Percentiles rank a stretch among this genome's conserved stretches.
Evolutionary conservation across 306 rosid genomes (phyloP).

Genomic region (Amphicarpaea edgeworthii): DNA sequence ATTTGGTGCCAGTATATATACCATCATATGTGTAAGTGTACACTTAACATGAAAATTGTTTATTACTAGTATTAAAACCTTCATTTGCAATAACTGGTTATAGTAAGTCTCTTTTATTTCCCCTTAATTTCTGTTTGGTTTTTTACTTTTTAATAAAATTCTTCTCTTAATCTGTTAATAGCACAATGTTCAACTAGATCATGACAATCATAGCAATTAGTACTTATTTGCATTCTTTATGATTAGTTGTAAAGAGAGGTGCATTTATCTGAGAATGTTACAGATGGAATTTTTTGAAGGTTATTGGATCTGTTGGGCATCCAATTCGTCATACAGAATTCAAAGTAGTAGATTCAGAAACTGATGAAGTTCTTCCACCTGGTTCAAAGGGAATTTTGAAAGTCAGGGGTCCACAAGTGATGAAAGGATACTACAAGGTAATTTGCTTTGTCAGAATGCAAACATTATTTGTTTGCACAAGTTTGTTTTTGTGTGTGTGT

Average conservation of each 20-base stretch:
- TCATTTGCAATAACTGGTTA: constrained; percentile 28
- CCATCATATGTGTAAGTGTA: background rate
- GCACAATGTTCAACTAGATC: constrained; percentile 24
- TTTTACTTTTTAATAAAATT: background rate
- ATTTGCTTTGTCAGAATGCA: constrained; percentile 36
- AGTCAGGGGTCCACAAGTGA: constrained; percentile 84
- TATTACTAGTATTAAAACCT: background rate
- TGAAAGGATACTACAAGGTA: constrained; percentile 97
- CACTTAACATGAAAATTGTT: constrained; percentile 4
- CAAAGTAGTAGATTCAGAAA: constrained; percentile 78
- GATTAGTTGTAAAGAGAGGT: constrained; percentile 37
- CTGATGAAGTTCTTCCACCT: constrained; percentile 74
- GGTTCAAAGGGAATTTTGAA: constrained; percentile 86
- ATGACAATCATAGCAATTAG: constrained; percentile 12
- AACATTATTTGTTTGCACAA: constrained; percentile 13
- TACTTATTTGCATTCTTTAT: constrained; percentile 10
- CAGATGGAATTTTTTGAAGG: constrained; percentile 73
- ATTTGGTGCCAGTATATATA: constrained; percentile 8
- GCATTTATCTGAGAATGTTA: constrained; percentile 55
- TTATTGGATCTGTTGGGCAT: constrained; percentile 93
- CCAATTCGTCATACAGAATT: constrained; percentile 77
- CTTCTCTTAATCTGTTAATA: constrained; percentile 13
- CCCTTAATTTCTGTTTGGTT: background rate
- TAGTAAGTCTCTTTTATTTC: background rate
- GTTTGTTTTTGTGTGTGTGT: background rate